Evolutionary conservation across 352 stramenopile species (phyloP).

Genomic region (Phytophthora parvispora): DNA sequence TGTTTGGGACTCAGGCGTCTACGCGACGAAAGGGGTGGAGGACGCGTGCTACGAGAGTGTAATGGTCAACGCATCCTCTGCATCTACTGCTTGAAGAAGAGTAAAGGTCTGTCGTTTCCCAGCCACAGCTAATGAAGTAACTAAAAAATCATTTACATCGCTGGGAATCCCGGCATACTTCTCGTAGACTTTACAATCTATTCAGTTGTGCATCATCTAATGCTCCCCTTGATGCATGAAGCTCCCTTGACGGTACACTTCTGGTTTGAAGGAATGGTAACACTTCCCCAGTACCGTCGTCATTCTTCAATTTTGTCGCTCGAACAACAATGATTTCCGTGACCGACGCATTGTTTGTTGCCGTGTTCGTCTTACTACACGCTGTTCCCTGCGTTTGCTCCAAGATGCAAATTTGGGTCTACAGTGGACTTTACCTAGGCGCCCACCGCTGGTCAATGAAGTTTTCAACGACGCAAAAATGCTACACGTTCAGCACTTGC

Average conservation of each 20-base stretch:
- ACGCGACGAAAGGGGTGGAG: neutral
- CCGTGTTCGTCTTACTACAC: neutral
- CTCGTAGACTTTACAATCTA: too few relatives aligned
- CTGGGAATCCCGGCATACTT: too few relatives aligned
- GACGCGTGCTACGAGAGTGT: neutral
- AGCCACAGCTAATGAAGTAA: too few relatives aligned
- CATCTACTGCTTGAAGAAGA: too few relatives aligned
- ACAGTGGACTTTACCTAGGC: conserved; percentile 1
- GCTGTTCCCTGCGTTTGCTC: neutral
- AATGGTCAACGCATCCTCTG: neutral
- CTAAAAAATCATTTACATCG: neutral
- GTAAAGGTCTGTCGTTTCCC: too few relatives aligned
- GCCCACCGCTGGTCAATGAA: conserved; percentile 18
- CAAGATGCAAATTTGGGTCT: conserved; percentile 21
- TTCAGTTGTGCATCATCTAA: too few relatives aligned
- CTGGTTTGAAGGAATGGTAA: neutral
- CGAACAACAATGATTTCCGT: neutral
- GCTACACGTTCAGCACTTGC: conserved; percentile 28
- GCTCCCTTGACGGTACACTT: neutral
- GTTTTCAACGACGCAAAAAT: conserved; percentile 28
- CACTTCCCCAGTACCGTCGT: too few relatives aligned
- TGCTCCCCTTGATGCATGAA: too few relatives aligned
- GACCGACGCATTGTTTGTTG: neutral
- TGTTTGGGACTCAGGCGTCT: neutral
- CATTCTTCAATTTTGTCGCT: neutral